Conservation (phyloP, 225 moss, liverwort and hornwort species). For the Bryum argenteum region DNA sequence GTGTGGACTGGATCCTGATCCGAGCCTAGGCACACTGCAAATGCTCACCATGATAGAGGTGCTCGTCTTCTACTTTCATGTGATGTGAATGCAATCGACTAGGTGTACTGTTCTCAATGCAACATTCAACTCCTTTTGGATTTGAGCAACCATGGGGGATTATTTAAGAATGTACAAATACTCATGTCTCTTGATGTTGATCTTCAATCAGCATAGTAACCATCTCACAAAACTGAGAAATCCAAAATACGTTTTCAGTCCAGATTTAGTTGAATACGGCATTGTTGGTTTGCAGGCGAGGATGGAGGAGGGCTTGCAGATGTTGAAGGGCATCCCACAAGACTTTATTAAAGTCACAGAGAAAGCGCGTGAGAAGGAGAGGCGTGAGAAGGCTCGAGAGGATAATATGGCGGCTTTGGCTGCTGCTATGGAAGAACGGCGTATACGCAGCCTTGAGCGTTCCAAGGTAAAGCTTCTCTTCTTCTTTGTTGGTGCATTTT, state of each 20-base stretch:
- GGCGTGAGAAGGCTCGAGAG: conserved; percentile 72
- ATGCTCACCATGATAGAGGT: conserved; percentile 92
- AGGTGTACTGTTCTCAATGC: too few species aligned
- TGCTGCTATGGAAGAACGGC: conserved; percentile 63
- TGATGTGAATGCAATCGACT: too few species aligned
- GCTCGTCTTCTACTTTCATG: not conserved
- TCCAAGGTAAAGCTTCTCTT: conserved; percentile 49
- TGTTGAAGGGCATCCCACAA: conserved; percentile 57
- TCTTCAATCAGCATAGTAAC: too few species aligned
- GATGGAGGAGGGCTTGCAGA: conserved; percentile 71
- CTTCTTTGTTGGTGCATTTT: not conserved
- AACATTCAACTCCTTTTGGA: too few species aligned
- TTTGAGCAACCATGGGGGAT: too few species aligned
- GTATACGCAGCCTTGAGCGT: conserved; percentile 72
- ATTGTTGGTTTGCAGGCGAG: conserved; percentile 51
- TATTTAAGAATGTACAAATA: too few species aligned
- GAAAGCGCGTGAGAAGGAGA: conserved; percentile 79
- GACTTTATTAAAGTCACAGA: conserved; percentile 74
- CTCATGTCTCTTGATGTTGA: not conserved
- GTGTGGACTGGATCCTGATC: conserved; percentile 76
- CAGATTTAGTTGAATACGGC: too few species aligned
- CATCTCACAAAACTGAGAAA: too few species aligned
- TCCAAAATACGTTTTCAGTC: too few species aligned
- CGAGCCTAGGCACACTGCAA: conserved; percentile 72
- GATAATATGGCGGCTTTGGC: conserved; percentile 62